These are phyloP conservation scores for Dendrobium chrysotoxum DNA, from an alignment of 106 monocot species.

Conservation along the genomic window DNA sequence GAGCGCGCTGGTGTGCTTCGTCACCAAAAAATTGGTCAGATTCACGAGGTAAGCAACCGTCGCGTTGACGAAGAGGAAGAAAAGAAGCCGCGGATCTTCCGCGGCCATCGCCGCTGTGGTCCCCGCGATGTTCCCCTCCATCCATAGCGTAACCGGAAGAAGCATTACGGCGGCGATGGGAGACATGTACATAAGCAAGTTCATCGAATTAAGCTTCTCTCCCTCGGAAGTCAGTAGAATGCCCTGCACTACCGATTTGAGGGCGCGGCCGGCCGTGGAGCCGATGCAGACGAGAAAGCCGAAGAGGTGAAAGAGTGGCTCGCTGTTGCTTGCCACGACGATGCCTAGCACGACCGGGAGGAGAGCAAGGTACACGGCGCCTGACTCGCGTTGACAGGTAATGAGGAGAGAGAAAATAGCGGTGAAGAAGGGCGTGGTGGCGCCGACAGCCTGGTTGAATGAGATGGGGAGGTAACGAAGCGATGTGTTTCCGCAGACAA, in stretches of 20 bases:
- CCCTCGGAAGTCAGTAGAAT: slow-evolving; percentile 26
- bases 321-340: slow-evolving; percentile 38
- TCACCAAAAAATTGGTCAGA: slow-evolving; percentile 37
- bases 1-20: slow-evolving; percentile 38
- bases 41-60: slow-evolving; percentile 38
- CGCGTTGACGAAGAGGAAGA: slow-evolving; percentile 23
- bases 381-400: slow-evolving; percentile 32
- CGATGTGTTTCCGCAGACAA: slow-evolving; percentile 47
- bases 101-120: slow-evolving; percentile 8
- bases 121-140: slow-evolving; percentile 19
- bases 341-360: slow-evolving; percentile 44
- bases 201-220: slow-evolving; percentile 40
- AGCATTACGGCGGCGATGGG: slow-evolving; percentile 27
- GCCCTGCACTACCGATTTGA: slow-evolving; percentile 39
- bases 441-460: slow-evolving; percentile 53
- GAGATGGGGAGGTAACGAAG: slow-evolving; percentile 44
- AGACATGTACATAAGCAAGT: slow-evolving; percentile 41
- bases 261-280: slow-evolving; percentile 32
- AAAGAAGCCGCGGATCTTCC: slow-evolving; percentile 17
- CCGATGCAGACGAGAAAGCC: slow-evolving; percentile 34
- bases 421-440: slow-evolving; percentile 58
- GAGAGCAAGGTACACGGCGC: slow-evolving; percentile 32
- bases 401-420: slow-evolving; percentile 37
- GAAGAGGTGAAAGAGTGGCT: slow-evolving; percentile 33
- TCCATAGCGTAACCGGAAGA: slow-evolving; percentile 19